A percentile compares a stretch with the other conserved stretches of the same genome.
Evolutionary conservation across 257 asterid genomes (phyloP).

Genomic region (Nicotiana sylvestris): DNA sequence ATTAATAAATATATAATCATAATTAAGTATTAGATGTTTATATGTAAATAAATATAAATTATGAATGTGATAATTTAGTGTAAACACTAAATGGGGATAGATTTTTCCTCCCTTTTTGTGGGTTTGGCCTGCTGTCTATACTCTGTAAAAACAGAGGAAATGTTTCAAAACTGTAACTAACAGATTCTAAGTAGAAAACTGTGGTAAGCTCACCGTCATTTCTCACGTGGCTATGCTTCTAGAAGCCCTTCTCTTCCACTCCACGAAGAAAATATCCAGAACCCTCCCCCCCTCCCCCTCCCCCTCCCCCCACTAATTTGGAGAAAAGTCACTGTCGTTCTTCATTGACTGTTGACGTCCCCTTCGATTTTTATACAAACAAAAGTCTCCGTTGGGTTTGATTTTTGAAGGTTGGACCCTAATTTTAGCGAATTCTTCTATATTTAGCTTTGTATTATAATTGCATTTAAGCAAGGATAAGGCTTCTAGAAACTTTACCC

Average conservation of each 20-base stretch:
- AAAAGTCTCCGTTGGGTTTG: background rate
- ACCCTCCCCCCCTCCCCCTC: background rate
- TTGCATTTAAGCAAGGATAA: background rate
- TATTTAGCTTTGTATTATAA: background rate
- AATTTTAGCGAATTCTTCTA: background rate
- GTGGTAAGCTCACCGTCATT: background rate
- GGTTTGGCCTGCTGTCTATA: no score
- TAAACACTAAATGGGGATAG: no score
- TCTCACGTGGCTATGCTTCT: constrained; percentile 30
- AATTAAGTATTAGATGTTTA: no score
- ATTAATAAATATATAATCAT: no score
- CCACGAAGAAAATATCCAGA: background rate
- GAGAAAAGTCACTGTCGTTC: no score
- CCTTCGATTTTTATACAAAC: background rate
- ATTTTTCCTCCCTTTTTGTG: no score
- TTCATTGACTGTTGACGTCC: background rate
- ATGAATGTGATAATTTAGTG: no score
- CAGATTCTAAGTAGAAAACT: background rate
- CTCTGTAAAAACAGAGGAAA: no score
- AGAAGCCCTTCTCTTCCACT: constrained; percentile 32
- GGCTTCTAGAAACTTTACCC: background rate
- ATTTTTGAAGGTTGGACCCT: background rate
- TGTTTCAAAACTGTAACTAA: background rate
- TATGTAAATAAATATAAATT: no score
- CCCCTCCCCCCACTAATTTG: background rate